phyloP scores from a whole-genome alignment of 306 rosid species.

The Dryas drummondii region DNA sequence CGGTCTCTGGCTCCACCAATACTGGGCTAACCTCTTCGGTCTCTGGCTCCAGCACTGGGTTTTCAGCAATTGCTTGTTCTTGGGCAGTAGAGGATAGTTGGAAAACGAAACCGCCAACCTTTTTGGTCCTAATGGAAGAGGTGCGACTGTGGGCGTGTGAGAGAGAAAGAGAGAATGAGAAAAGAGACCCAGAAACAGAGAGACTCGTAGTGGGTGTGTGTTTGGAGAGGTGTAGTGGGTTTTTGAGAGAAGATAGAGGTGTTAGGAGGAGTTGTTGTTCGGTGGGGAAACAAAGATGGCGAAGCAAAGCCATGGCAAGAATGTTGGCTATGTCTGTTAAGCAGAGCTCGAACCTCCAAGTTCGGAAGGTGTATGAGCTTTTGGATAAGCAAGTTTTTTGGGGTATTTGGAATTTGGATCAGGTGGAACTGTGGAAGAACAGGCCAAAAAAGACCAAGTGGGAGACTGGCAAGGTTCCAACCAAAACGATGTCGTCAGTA shows the following conservation, averaged over 20 bases:
- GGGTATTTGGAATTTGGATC: too few species aligned
- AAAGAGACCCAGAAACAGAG: conserved; percentile 31
- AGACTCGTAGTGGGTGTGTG: conserved; percentile 18
- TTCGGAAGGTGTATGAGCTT: too few species aligned
- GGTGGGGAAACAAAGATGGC: conserved; percentile 27
- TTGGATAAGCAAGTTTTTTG: too few species aligned
- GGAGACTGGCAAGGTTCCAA: too few species aligned
- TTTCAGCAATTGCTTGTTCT: conserved; percentile 40
- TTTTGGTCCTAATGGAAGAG: conserved; percentile 27
- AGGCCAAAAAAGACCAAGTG: too few species aligned
- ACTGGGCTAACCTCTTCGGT: conserved; percentile 32
- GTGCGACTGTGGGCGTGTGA: conserved; percentile 22
- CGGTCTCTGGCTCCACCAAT: conserved; percentile 26
- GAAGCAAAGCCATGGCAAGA: conserved; percentile 59
- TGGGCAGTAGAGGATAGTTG: conserved; percentile 46
- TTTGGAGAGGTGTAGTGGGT: conserved; percentile 19
- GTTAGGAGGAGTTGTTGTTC: conserved; percentile 25
- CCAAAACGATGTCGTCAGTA: too few species aligned
- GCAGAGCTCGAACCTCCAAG: too few species aligned
- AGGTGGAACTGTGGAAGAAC: too few species aligned
- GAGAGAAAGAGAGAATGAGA: conserved; percentile 27
- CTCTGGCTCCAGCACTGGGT: conserved; percentile 25
- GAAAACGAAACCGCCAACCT: conserved; percentile 24
- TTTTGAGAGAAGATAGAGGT: conserved; percentile 28
- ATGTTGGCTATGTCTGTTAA: not conserved